Conservation (phyloP, 2,329 filamentous ascomycete species). For the Cytospora leucostoma region DNA sequence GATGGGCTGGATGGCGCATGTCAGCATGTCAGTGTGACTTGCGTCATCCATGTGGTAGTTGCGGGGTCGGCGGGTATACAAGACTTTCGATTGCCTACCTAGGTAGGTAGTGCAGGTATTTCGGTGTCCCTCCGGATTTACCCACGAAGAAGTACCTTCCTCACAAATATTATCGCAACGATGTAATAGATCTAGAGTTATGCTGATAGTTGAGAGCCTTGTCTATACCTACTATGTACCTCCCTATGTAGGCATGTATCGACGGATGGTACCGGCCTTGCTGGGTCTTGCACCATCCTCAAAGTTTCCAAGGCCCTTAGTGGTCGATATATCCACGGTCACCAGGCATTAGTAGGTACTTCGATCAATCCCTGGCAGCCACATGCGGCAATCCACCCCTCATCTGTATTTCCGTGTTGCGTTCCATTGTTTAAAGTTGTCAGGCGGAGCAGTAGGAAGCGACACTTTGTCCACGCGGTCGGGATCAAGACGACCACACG, state of each 20-base stretch:
- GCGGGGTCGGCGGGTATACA: constrained; percentile 18
- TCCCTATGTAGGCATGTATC: background rate
- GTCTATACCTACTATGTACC: background rate
- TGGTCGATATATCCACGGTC: background rate
- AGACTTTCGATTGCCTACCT: constrained; percentile 6
- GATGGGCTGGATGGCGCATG: background rate
- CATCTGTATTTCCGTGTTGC: background rate
- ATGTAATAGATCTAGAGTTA: background rate
- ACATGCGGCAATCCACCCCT: background rate
- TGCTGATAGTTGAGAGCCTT: background rate
- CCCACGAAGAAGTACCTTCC: background rate
- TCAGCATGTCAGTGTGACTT: constrained; percentile 15
- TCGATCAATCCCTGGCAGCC: background rate
- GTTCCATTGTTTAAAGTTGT: background rate
- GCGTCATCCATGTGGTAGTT: constrained; percentile 11
- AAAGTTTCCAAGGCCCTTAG: background rate
- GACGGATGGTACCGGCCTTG: background rate
- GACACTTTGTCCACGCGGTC: background rate
- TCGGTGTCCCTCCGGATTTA: background rate
- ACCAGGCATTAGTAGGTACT: background rate
- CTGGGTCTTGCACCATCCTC: too few species aligned
- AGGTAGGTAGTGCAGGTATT: too few species aligned
- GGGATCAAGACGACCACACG: background rate
- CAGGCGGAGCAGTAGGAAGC: background rate
- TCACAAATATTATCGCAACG: background rate